These are phyloP conservation scores for Suillus alpinus DNA, from an alignment of 768 basidiomycete species.

Conservation along the genomic window DNA sequence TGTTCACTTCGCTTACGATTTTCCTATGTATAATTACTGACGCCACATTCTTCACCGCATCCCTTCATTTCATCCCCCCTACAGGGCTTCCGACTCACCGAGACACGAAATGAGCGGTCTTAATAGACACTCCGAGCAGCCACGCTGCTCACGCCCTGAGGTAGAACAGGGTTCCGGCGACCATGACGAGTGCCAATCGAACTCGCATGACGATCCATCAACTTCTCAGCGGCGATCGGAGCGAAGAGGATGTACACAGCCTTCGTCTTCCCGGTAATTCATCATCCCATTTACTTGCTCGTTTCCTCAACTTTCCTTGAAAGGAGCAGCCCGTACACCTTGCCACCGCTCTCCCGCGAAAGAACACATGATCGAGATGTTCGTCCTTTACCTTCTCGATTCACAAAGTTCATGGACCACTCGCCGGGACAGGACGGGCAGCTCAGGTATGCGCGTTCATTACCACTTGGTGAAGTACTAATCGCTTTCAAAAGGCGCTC, in stretches of 20 bases:
- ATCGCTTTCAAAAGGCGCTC: constrained; percentile 18
- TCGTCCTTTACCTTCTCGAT: constrained; percentile 30
- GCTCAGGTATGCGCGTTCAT: constrained; percentile 19
- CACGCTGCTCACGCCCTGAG: neutral
- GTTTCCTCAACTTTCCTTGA: neutral
- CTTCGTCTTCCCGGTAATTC: constrained; percentile 8
- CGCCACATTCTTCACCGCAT: constrained; percentile 28
- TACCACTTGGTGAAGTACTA: constrained; percentile 14
- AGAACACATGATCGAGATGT: constrained; percentile 32
- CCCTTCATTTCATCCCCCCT: constrained; percentile 15
- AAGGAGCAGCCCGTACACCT: constrained; percentile 25
- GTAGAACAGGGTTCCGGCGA: constrained; percentile 22
- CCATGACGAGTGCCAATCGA: constrained; percentile 17
- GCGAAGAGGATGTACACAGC: constrained; percentile 20
- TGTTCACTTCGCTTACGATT: constrained; percentile 21
- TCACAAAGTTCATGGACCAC: constrained; percentile 25
- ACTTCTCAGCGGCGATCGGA: constrained; percentile 17
- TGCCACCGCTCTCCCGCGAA: constrained; percentile 31
- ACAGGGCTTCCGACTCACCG: constrained; percentile 32
- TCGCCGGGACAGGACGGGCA: constrained; percentile 17
- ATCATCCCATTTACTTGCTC: neutral
- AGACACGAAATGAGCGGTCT: constrained; percentile 18
- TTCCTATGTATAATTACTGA: constrained; percentile 23
- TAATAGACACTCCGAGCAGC: constrained; percentile 12
- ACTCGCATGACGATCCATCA: neutral